Percentiles rank a stretch among this genome's conserved stretches.
These are phyloP conservation scores for Moesziomyces antarcticus DNA, from an alignment of 1,284 basidiomycete genomes.

Conservation along the genomic window DNA sequence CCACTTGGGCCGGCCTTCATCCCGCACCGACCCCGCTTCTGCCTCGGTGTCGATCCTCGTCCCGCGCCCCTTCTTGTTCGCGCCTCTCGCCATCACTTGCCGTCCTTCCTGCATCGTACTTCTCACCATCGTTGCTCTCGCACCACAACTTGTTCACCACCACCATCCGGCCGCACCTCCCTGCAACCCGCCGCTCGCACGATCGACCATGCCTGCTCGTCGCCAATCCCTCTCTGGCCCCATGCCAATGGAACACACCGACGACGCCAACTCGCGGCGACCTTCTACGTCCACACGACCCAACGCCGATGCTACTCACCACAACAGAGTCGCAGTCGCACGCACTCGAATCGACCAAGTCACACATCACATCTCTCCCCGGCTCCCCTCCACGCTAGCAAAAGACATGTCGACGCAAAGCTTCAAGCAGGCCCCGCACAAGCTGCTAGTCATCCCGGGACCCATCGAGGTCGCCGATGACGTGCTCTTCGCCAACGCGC, in stretches of 20 bases:
- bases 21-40: neutral
- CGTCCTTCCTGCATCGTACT: too few species aligned
- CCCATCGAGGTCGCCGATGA: conserved; percentile 85
- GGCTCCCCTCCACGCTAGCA: conserved; percentile 47
- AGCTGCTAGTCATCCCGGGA: conserved; percentile 75
- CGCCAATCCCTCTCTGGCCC: conserved; percentile 45
- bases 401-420: conserved; percentile 45
- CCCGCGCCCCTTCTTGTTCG: neutral
- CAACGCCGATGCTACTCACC: conserved; percentile 1
- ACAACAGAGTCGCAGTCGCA: conserved; percentile 26
- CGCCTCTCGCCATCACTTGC: too few species aligned
- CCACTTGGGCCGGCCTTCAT: neutral
- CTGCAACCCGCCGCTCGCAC: neutral
- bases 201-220: conserved; percentile 15
- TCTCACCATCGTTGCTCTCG: neutral
- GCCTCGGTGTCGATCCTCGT: neutral
- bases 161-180: neutral
- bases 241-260: conserved; percentile 21
- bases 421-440: conserved; percentile 64
- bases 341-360: conserved; percentile 41
- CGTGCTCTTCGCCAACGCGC: conserved; percentile 70
- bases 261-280: conserved; percentile 17
- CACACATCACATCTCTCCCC: conserved; percentile 34
- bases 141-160: neutral
- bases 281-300: conserved; percentile 25